Percentiles rank a stretch among this genome's conserved stretches.
These are phyloP conservation scores for Nicotiana noctiflora DNA, from an alignment of 257 asterid genomes.

Conservation along the genomic window DNA sequence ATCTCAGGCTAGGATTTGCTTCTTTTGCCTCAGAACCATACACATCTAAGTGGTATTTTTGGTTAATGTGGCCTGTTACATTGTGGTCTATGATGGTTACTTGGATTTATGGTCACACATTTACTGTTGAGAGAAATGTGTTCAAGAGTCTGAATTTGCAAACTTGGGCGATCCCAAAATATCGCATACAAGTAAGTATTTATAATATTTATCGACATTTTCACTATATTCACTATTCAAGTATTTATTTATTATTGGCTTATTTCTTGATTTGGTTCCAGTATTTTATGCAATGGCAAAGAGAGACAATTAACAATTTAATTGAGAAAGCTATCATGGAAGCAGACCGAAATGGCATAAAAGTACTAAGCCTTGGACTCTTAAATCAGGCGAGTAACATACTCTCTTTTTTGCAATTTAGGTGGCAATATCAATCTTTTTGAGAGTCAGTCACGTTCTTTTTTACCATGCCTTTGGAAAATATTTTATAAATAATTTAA, in stretches of 20 bases:
- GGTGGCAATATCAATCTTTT: no score
- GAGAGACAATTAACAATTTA: not conserved
- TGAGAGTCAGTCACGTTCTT: no score
- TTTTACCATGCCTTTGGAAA: no score
- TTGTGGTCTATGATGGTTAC: conserved; percentile 60
- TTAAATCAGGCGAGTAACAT: conserved; percentile 3
- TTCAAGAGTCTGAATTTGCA: conserved; percentile 59
- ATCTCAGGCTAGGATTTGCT: conserved; percentile 66
- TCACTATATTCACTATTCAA: not conserved
- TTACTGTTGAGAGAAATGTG: conserved; percentile 57
- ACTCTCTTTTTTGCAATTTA: no score
- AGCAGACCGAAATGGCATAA: conserved; percentile 43
- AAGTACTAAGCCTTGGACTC: conserved; percentile 11
- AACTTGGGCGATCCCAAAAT: conserved; percentile 76
- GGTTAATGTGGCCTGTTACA: conserved; percentile 83
- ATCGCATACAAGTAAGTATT: conserved; percentile 46
- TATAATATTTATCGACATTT: not conserved
- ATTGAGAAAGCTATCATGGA: conserved; percentile 10
- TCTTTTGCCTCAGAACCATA: conserved; percentile 61
- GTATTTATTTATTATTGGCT: no score
- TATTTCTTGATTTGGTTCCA: conserved; percentile 16
- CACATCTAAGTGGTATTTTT: conserved; percentile 49
- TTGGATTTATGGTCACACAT: conserved; percentile 49
- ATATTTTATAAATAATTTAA: no score
- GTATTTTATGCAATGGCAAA: conserved; percentile 11